Evolutionary conservation across 352 stramenopile genomes (phyloP).

Genomic region (Pythium sukuiense): DNA sequence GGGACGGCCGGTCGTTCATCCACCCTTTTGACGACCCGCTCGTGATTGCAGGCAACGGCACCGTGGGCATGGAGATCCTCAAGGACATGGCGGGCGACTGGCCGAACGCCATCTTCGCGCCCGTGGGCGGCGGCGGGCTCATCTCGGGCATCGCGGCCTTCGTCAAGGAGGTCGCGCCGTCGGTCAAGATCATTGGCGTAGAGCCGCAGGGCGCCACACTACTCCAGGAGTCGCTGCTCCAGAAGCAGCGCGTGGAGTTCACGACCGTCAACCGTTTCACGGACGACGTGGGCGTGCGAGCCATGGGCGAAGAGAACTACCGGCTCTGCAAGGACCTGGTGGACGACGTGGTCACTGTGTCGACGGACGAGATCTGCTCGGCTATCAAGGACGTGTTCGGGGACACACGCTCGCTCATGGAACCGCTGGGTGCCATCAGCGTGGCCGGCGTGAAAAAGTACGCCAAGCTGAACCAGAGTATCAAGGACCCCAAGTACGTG

Average conservation of each 20-base stretch:
- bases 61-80: constrained; percentile 94
- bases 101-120: constrained; percentile 96
- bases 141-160: constrained; percentile 95
- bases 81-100: constrained; percentile 86
- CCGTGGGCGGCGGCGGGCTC: constrained; percentile 96
- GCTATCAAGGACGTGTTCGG: constrained; percentile 93
- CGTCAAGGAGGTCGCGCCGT: constrained; percentile 78
- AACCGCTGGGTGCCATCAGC: constrained; percentile 93
- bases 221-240: constrained; percentile 90
- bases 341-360: constrained; percentile 96
- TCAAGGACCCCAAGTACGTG: constrained; percentile 86
- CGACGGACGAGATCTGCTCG: constrained; percentile 95
- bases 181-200: constrained; percentile 96
- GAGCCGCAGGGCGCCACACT: constrained; percentile 95
- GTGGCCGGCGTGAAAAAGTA: constrained; percentile 97
- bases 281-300: constrained; percentile 95
- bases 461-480: constrained; percentile 41
- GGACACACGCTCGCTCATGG: constrained; percentile 94
- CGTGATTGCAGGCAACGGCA: constrained; percentile 98
- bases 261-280: constrained; percentile 95
- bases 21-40: constrained; percentile 98
- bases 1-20: constrained; percentile 93
- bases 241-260: constrained; percentile 88
- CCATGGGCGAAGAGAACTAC: constrained; percentile 95
- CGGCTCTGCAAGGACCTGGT: constrained; percentile 92